Conservation (phyloP, 352 stramenopile genomes). For the Phytophthora palmivora region DNA sequence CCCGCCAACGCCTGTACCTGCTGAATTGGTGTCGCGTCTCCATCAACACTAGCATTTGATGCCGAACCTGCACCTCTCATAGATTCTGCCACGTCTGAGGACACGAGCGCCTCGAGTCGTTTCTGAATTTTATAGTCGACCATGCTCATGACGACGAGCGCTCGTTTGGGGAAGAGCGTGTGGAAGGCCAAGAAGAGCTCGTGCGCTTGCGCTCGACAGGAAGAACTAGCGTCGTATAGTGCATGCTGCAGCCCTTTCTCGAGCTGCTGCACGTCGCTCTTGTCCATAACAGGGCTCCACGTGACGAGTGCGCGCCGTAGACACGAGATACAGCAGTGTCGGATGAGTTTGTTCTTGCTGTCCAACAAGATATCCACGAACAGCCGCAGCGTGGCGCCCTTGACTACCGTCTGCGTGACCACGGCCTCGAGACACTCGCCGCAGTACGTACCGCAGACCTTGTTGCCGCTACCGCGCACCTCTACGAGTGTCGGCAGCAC, state of each 20-base stretch:
- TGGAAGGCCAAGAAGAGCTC: conserved; percentile 79
- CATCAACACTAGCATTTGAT: conserved; percentile 65
- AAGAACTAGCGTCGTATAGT: conserved; percentile 82
- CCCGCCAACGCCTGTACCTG: conserved; percentile 40
- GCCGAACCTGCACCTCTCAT: conserved; percentile 33
- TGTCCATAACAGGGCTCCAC: conserved; percentile 83
- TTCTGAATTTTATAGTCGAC: conserved; percentile 88
- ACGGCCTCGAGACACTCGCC: conserved; percentile 77
- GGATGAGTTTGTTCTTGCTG: conserved; percentile 87
- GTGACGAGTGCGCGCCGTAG: conserved; percentile 54
- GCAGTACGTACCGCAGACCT: conserved; percentile 85
- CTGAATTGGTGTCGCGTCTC: conserved; percentile 34
- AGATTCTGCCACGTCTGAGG: conserved; percentile 35
- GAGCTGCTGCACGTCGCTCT: conserved; percentile 81
- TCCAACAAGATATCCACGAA: conserved; percentile 80
- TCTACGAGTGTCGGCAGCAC: conserved; percentile 78
- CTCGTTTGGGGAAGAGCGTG: conserved; percentile 81
- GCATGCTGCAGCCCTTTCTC: conserved; percentile 77
- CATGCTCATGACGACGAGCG: conserved; percentile 63
- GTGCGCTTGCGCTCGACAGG: conserved; percentile 70
- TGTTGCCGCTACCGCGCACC: conserved; percentile 84
- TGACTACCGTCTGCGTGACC: conserved; percentile 71
- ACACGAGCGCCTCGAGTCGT: conserved; percentile 71
- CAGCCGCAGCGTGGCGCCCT: conserved; percentile 73
- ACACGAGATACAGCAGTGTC: conserved; percentile 74